Percentiles rank a stretch among this genome's conserved stretches.
These are phyloP conservation scores for Pseudotsuga menziesii DNA, from an alignment of 75 land plant genomes.

Conservation along the genomic window DNA sequence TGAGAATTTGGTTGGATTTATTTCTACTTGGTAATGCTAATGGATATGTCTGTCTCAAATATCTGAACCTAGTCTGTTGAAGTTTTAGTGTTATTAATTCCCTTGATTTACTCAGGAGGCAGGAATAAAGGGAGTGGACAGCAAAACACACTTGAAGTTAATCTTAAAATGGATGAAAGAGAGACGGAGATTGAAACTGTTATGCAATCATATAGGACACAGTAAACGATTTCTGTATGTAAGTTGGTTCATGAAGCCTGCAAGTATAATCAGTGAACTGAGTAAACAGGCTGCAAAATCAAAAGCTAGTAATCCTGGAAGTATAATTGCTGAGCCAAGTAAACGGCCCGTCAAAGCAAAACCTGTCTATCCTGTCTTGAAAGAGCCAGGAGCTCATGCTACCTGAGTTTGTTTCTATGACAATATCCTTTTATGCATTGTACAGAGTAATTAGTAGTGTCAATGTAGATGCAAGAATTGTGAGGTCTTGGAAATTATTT, in stretches of 20 bases:
- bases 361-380: background rate
- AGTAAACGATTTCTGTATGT: conserved; percentile 64
- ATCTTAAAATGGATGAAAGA: conserved; percentile 80
- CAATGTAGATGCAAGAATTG: background rate
- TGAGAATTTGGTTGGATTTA: background rate
- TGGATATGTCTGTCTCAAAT: background rate
- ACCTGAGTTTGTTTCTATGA: background rate
- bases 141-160: conserved; percentile 85
- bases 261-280: background rate
- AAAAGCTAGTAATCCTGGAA: background rate
- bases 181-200: conserved; percentile 50
- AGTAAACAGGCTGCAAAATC: background rate
- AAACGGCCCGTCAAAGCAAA: background rate
- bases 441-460: background rate
- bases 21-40: no score
- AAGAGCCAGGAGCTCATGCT: background rate
- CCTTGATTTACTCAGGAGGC: conserved; percentile 30
- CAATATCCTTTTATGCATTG: background rate
- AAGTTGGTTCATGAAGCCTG: conserved; percentile 59
- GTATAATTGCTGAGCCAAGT: background rate
- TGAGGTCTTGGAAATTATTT: background rate
- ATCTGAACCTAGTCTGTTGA: background rate
- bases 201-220: conserved; percentile 70
- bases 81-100: background rate
- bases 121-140: conserved; percentile 55